Base-by-base conservation (phyloP, 2,329 filamentous ascomycete species). In the Colletotrichum siamense region DNA sequence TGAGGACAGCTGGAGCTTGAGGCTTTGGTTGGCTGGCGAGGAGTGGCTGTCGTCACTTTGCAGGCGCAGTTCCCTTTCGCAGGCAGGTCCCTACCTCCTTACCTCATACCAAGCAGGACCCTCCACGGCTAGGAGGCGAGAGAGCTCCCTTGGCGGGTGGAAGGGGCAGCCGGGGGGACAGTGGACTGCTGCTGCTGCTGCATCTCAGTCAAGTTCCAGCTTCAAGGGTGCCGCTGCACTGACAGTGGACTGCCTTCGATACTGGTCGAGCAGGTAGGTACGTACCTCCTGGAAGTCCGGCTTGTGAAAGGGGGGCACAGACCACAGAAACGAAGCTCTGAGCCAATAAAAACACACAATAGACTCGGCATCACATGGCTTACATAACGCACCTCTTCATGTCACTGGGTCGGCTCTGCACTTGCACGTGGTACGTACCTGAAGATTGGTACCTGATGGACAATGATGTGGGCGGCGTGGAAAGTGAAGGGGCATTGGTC, bases 31-130 rank as follows among this genome's bases (percentile, higher is more conserved):
- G 64, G 52, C 74, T 39, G 76, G 67, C 61, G 15, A 52, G 64
- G 65, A 75, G 69, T 59, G 52, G 65, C 71, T 77, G 77, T 78
- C 77, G 77, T 78, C 77, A 78, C 77, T 76, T 44, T 52, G 67
- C 71, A 66, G 70, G 59, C 44, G 44, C 44, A 52, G 44, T 52
- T 52, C 3, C 44, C 10, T 13, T 22, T 0, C 44, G 44, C 44
- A 65, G 69, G 59, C 59, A 30, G 18, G 28, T 22, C 28, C 26
- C 36, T 59, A 59, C 55, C 55, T 59, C 55, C 55, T 26, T 59
- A 59, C 24, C 55, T 59, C 55, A 59, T 59, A 59, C 26, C 55
- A 59, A 18, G 55, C 22, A 26, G 30, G 28, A 36, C 61, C 52
- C 59, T 69, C 28, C 61, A 63, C 18, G 10, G 61, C 44, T 52